A percentile compares a stretch with the other conserved stretches of the same genome.
These are phyloP conservation scores for Nicotiana knightiana DNA, from an alignment of 257 asterid species.

Conservation along the genomic window DNA sequence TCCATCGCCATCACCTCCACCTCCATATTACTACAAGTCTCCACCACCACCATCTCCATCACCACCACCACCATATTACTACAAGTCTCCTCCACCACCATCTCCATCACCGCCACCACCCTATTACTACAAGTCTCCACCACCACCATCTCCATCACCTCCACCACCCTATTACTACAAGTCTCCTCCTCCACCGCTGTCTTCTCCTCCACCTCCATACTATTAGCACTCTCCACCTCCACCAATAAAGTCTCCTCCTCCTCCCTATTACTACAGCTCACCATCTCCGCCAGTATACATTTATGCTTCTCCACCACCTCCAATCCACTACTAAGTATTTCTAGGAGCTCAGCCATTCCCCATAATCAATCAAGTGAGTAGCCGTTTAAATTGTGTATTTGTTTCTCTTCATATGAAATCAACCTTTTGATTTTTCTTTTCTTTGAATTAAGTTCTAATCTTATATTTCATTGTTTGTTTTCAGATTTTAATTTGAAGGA, in stretches of 20 bases:
- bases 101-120: not conserved
- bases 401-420: not conserved
- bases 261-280: not conserved
- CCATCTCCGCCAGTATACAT: not conserved
- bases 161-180: not conserved
- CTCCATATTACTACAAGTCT: not conserved
- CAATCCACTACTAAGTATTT: slow-evolving; percentile 10
- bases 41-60: not conserved
- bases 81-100: not conserved
- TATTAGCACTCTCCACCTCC: not conserved
- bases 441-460: not conserved
- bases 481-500: slow-evolving; percentile 1
- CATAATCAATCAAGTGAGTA: slow-evolving; percentile 10
- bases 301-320: not conserved
- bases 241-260: not conserved
- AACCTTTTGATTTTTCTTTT: not conserved
- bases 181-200: not conserved
- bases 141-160: not conserved
- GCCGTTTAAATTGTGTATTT: not conserved
- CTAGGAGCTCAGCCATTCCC: not conserved
- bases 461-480: not conserved
- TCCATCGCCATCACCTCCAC: not conserved
- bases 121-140: not conserved
- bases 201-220: not conserved
- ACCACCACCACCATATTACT: not conserved